Percentiles rank a stretch among this genome's conserved stretches.
These are phyloP conservation scores for Nematodospora valgi DNA, from an alignment of 805 yeast genomes.

Conservation along the genomic window DNA sequence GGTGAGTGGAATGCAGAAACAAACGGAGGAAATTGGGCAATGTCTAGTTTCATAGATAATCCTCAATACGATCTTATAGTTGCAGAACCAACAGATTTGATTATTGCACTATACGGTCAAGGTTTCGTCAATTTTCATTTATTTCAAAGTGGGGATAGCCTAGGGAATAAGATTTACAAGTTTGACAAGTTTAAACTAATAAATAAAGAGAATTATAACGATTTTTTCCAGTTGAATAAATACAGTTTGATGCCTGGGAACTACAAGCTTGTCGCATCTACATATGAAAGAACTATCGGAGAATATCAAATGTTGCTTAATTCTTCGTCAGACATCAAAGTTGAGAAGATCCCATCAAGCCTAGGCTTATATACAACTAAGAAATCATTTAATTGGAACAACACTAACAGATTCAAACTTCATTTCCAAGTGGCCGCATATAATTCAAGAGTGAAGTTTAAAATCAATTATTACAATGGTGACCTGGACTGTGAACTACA, in stretches of 20 bases:
- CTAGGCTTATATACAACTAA: conserved; percentile 7
- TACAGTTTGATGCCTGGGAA: conserved; percentile 26
- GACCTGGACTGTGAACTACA: conserved; percentile 10
- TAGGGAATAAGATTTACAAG: conserved; percentile 2
- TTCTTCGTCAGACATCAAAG: conserved; percentile 5
- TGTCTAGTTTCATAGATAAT: conserved; percentile 45
- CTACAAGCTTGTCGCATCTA: conserved; percentile 47
- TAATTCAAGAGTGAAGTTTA: conserved; percentile 21
- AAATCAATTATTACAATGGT: conserved; percentile 18
- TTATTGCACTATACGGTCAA: conserved; percentile 19
- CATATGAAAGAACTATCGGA: conserved; percentile 30
- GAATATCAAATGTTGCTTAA: conserved; percentile 30
- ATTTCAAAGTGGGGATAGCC: conserved; percentile 32
- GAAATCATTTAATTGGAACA: conserved; percentile 33
- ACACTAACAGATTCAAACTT: conserved; percentile 36
- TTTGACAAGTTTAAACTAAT: conserved; percentile 30
- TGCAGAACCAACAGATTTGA: conserved; percentile 12
- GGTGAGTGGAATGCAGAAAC: conserved; percentile 45
- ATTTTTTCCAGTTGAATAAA: conserved; percentile 16
- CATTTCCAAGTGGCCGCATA: conserved; percentile 20
- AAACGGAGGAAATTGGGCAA: conserved; percentile 56
- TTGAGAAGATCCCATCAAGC: conserved; percentile 5
- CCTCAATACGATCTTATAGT: conserved; percentile 48
- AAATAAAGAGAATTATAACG: conserved; percentile 32
- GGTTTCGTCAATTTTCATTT: conserved; percentile 40